Evolutionary conservation across 2,329 filamentous ascomycete genomes (phyloP), one percentile per base, ranked within the genome.

Genomic region (Aspergillus costaricaensis): DNA sequence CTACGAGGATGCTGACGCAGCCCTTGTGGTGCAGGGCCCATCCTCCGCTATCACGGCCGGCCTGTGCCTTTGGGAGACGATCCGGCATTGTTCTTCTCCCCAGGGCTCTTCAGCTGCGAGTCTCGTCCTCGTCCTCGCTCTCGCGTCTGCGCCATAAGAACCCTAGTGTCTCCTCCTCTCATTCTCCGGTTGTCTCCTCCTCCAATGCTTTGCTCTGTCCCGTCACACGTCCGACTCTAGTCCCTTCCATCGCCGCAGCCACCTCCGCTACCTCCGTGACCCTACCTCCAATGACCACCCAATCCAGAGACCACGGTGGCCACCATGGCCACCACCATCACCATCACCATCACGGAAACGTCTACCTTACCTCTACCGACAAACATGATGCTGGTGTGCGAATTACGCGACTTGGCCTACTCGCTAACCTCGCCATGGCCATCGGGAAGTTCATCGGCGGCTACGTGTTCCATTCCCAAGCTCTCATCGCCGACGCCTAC

Each of bases 401-500:
- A 70, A 97, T 97, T 72, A 99, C 95, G 55, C 85, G 92, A 65
- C 90, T 98, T 69, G 92, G 92, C 25, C 83, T 96, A 49, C 90
- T 89, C 72, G 91, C 93, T 68, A 99, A 99, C 76, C 82, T 98
- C 56, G 88, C 88, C 72, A 98, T 99, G 93, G 95, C 94, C 53
- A 82, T 98, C 69, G 91, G 88, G 67, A 99, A 99, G 77, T 95
- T 94, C 44, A 82, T 93, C 27, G 95, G 95, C 60, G 95, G 95
- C 68, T 96, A 95, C 80, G 82, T 89, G 67, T 98, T 99, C 83
- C 93, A 97, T 77, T 97, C 93, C 48, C 92, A 97, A 79, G 89
- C 91, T 60, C 90, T 96, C 83, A 83, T 93, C 61, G 93, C 95
- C 72, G 95, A 99, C 76, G 95, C 92, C 58, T 94, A 96, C 80